Percentiles rank a stretch among this genome's conserved stretches.
phyloP scores from a whole-genome alignment of 2,329 filamentous ascomycete species.

The Corynespora cassiicola region DNA sequence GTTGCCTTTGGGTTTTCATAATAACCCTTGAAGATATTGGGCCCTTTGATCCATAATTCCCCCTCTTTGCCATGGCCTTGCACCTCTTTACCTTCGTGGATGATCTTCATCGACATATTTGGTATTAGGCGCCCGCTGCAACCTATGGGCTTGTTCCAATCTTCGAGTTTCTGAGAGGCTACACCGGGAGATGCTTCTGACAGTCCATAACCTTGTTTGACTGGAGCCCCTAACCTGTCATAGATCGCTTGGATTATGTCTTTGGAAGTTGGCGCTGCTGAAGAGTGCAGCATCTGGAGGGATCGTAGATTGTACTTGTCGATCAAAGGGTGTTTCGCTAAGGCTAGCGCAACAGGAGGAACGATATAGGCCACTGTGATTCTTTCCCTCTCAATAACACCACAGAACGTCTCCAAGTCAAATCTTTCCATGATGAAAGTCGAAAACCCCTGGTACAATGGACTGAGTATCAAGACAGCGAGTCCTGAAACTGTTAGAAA shows the following conservation, averaged over 20 bases:
- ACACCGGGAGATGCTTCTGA: conserved; percentile 82
- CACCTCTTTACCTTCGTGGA: conserved; percentile 20
- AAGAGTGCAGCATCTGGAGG: conserved; percentile 82
- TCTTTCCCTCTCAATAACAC: conserved; percentile 73
- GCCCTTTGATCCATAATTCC: conserved; percentile 72
- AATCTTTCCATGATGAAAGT: conserved; percentile 78
- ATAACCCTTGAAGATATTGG: conserved; percentile 81
- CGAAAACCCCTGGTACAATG: conserved; percentile 70
- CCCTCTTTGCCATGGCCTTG: conserved; percentile 58
- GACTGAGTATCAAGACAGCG: conserved; percentile 72
- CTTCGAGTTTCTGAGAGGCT: conserved; percentile 71
- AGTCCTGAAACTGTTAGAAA: conserved; percentile 63
- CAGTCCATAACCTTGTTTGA: conserved; percentile 92
- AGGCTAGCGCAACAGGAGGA: conserved; percentile 79
- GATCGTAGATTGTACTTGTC: conserved; percentile 79
- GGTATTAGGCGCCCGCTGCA: too few relatives aligned
- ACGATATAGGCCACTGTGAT: conserved; percentile 82
- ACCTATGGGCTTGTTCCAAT: conserved; percentile 75
- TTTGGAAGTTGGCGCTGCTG: conserved; percentile 80
- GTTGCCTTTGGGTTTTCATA: conserved; percentile 75
- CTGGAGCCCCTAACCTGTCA: conserved; percentile 72
- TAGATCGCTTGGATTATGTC: conserved; percentile 80
- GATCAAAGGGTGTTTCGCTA: conserved; percentile 79
- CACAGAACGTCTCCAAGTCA: conserved; percentile 78
- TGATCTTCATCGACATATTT: too few relatives aligned